A percentile compares a stretch with the other conserved stretches of the same genome.
phyloP scores from a whole-genome alignment of 2,329 filamentous ascomycete genomes.

The Neonectria coccinea region DNA sequence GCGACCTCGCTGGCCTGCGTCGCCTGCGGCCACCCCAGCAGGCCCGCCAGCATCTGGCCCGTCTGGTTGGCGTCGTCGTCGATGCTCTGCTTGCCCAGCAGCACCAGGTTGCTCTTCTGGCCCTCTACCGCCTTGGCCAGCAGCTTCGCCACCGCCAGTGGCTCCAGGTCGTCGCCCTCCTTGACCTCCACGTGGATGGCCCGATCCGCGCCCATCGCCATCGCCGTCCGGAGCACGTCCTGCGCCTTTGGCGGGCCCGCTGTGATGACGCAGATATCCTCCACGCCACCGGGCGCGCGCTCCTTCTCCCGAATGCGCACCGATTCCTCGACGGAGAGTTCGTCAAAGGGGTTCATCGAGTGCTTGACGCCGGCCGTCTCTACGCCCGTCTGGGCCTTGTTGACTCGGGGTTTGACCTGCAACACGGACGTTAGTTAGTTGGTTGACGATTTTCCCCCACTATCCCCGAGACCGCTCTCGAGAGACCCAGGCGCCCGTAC shows the following conservation, averaged over 20 bases:
- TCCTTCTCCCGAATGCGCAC: conserved; percentile 94
- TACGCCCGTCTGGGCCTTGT: conserved; percentile 83
- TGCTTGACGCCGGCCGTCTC: conserved; percentile 95
- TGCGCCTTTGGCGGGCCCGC: conserved; percentile 88
- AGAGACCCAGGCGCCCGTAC: conserved; percentile 58
- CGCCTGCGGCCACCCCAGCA: conserved; percentile 93
- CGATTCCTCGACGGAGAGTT: conserved; percentile 96
- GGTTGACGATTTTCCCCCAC: conserved; percentile 11
- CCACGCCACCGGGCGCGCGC: conserved; percentile 76
- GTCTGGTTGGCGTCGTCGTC: conserved; percentile 97
- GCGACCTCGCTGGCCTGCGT: conserved; percentile 90
- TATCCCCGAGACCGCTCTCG: conserved; percentile 2
- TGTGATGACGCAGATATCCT: conserved; percentile 90
- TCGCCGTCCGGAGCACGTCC: conserved; percentile 92
- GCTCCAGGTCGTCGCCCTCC: conserved; percentile 84
- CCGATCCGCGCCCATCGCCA: conserved; percentile 98
- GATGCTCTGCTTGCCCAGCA: conserved; percentile 97
- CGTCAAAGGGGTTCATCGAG: conserved; percentile 99
- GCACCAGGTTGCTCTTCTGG: conserved; percentile 90
- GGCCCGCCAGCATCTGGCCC: conserved; percentile 95
- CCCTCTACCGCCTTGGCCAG: conserved; percentile 82
- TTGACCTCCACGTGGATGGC: conserved; percentile 86
- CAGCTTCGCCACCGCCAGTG: conserved; percentile 91
- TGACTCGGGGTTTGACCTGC: conserved; percentile 76
- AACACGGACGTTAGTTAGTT: conserved; percentile 26